A percentile compares a stretch with the other conserved stretches of the same genome.
These are phyloP conservation scores for Mimosa pudica DNA, from an alignment of 306 rosid genomes.

Conservation along the genomic window DNA sequence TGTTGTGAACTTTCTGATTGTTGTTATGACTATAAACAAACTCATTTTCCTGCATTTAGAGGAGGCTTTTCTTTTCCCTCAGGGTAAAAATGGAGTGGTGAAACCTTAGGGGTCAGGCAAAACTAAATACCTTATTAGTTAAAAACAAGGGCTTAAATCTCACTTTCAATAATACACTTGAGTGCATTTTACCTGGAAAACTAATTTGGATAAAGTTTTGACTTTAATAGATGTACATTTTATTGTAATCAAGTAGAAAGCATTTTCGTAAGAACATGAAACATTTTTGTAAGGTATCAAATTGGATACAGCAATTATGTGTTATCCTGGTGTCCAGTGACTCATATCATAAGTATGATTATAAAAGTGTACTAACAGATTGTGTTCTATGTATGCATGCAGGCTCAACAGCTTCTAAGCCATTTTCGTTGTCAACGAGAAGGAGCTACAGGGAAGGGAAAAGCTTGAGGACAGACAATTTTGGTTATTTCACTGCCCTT, in stretches of 20 bases:
- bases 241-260: conserved; percentile 16
- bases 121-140: conserved; percentile 18
- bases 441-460: conserved; percentile 72
- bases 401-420: conserved; percentile 96
- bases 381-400: conserved; percentile 39
- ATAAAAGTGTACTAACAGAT: conserved; percentile 7
- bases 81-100: neutral
- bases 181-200: conserved; percentile 7
- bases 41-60: conserved; percentile 18
- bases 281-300: neutral
- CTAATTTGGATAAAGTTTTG: conserved; percentile 7
- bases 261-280: neutral
- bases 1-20: conserved; percentile 9
- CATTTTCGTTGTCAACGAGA: conserved; percentile 91
- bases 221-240: neutral
- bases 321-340: conserved; percentile 5
- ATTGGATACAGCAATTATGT: neutral
- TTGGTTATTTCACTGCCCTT: conserved; percentile 40
- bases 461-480: conserved; percentile 49
- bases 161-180: neutral
- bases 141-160: conserved; percentile 25
- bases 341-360: conserved; percentile 7
- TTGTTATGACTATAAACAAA: neutral
- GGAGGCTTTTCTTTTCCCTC: conserved; percentile 1
- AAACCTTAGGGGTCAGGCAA: conserved; percentile 2